phyloP scores from a whole-genome alignment of 2,329 filamentous ascomycete genomes.

The Exophiala dermatitidis region DNA sequence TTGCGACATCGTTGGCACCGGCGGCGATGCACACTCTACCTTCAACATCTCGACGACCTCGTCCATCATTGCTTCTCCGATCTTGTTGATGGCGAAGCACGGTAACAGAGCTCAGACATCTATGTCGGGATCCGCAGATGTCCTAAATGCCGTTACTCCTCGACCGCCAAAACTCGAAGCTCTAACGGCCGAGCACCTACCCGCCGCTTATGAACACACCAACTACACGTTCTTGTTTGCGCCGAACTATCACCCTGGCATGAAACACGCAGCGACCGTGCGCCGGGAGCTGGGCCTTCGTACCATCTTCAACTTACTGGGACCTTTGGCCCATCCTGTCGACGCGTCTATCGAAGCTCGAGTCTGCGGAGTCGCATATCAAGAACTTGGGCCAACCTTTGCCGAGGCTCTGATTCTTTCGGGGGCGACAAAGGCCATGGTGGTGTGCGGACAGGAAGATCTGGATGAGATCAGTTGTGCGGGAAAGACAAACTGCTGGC shows the following conservation, averaged over 20 bases:
- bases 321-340: conserved; percentile 84
- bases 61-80: conserved; percentile 80
- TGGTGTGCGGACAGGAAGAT: conserved; percentile 90
- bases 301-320: conserved; percentile 95
- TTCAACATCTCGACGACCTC: conserved; percentile 97
- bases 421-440: conserved; percentile 73
- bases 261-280: conserved; percentile 79
- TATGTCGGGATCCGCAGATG: conserved; percentile 88
- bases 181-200: conserved; percentile 64
- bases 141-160: conserved; percentile 69
- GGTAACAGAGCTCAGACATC: conserved; percentile 94
- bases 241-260: conserved; percentile 91
- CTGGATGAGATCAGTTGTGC: conserved; percentile 94
- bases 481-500: conserved; percentile 83
- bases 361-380: conserved; percentile 84
- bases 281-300: conserved; percentile 84
- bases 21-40: conserved; percentile 91
- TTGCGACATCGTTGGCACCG: conserved; percentile 94
- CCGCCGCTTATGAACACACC: conserved; percentile 64
- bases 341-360: conserved; percentile 80
- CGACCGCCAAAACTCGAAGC: conserved; percentile 65
- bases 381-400: conserved; percentile 81
- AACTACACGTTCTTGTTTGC: conserved; percentile 97
- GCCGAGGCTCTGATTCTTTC: conserved; percentile 71
- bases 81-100: conserved; percentile 86